Percentiles rank a stretch among this genome's conserved stretches.
These are phyloP conservation scores for Haplosporangium sp. DNA, from an alignment of 371 early-diverging fungal genomes.

Conservation along the genomic window DNA sequence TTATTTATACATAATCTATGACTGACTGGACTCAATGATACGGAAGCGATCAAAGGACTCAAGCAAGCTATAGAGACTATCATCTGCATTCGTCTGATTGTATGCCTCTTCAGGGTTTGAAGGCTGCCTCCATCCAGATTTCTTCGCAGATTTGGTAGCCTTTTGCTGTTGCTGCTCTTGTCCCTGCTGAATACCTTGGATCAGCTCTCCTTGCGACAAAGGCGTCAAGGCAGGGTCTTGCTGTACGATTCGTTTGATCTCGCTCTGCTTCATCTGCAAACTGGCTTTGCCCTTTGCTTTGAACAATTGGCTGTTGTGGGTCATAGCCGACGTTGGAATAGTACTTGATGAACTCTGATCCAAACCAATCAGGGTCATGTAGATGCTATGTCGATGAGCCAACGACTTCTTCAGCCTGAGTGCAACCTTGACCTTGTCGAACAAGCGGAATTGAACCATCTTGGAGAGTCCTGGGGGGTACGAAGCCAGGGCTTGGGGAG, in stretches of 20 bases:
- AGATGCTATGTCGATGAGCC: slow-evolving; percentile 71
- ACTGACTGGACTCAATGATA: slow-evolving; percentile 37
- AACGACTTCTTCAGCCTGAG: slow-evolving; percentile 67
- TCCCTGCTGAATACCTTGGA: slow-evolving; percentile 33
- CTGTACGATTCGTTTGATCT: slow-evolving; percentile 26
- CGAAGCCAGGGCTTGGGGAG: slow-evolving; percentile 4
- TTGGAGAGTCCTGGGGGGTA: slow-evolving; percentile 22
- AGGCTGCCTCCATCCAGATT: slow-evolving; percentile 4
- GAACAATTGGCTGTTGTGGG: slow-evolving; percentile 5
- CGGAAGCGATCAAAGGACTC: slow-evolving; percentile 49
- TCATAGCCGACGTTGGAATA: background rate
- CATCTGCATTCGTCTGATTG: slow-evolving; percentile 30
- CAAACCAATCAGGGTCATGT: slow-evolving; percentile 67
- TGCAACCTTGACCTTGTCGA: slow-evolving; percentile 70
- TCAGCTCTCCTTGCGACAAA: slow-evolving; percentile 26
- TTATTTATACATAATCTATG: background rate
- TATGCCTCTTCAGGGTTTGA: slow-evolving; percentile 24
- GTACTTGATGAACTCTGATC: slow-evolving; percentile 27
- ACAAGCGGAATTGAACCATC: slow-evolving; percentile 62
- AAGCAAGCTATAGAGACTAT: slow-evolving; percentile 34
- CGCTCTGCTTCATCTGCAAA: slow-evolving; percentile 19
- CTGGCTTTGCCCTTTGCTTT: slow-evolving; percentile 7
- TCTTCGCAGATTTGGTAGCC: slow-evolving; percentile 4
- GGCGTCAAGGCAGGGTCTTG: slow-evolving; percentile 29
- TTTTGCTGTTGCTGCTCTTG: slow-evolving; percentile 11